Evolutionary conservation across 106 monocot genomes (phyloP), one percentile per base, ranked within the genome.

Genomic region (Dendrobium catenatum): DNA sequence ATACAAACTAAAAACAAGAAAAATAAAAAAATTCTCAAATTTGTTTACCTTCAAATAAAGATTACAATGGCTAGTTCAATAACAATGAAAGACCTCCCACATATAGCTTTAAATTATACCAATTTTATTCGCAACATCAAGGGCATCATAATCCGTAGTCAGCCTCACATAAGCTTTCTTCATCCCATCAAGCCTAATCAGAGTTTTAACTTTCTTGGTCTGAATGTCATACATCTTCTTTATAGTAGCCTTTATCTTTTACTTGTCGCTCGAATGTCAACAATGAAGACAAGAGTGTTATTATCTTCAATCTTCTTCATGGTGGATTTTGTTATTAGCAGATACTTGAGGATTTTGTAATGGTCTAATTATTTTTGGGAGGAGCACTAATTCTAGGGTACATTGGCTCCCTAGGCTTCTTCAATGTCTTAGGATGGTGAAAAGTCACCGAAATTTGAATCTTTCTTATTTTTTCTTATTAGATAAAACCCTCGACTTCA

Each of bases 261-360:
- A 85, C 85, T 88, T 88, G 79, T 88, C 84, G 88, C 88, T 68
- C 88, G 85, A 68, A 88, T 68, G 68, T 88, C 88, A 27, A 88
- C 88, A 47, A 88, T 88, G 85, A 88, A 88, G 44, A 88, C 84
- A 56, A 88, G 88, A 9, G 88, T 88, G 77, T 88, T 88, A 85
- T 85, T 88, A 40, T 88, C 88, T 42, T 88, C 88, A 4, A 88
- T 88, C 82, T 88, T 88, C 76, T 88, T 88, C 88, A 88, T 88
- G 15, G 88, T 85, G 42, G 84, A 85, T 37, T 88, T 85, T 0
- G 88, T 88, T 5, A 85, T 85, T n/a, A 88, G 40, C 16, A 85
- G 88, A 55, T 79, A 88, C 66, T 88, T 82, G 26, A 88, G 79
- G 47, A 88, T 88, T 61, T 88, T 85, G 42, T 81, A 88, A 55